phyloP scores from a whole-genome alignment of 805 yeast species.

The Ascoidea rubescens region DNA sequence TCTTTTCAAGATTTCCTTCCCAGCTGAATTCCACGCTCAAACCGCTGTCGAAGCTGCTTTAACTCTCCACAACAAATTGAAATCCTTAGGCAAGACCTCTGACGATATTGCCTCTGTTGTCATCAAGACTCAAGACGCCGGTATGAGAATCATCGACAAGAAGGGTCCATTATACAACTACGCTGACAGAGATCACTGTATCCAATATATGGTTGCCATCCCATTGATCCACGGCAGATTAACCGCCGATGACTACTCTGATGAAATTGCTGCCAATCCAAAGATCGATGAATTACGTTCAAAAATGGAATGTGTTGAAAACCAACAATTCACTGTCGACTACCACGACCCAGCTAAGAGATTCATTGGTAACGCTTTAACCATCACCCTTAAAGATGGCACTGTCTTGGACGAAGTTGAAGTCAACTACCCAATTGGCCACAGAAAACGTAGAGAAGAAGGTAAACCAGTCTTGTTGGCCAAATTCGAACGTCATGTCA shows the following conservation, averaged over 20 bases:
- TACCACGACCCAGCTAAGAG: slow-evolving; percentile 45
- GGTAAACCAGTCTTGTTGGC: slow-evolving; percentile 39
- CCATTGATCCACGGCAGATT: slow-evolving; percentile 41
- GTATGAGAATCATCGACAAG: slow-evolving; percentile 45
- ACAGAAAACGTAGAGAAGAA: slow-evolving; percentile 41
- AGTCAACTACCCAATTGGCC: slow-evolving; percentile 47
- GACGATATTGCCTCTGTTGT: slow-evolving; percentile 34
- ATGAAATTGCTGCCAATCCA: slow-evolving; percentile 34
- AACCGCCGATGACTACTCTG: slow-evolving; percentile 45
- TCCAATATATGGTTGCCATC: slow-evolving; percentile 48
- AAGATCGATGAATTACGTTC: slow-evolving; percentile 36
- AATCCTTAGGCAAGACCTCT: slow-evolving; percentile 25
- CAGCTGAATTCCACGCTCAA: slow-evolving; percentile 56
- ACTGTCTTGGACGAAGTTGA: slow-evolving; percentile 35
- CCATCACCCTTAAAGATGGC: slow-evolving; percentile 39
- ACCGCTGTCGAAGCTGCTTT: slow-evolving; percentile 50
- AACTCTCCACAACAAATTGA: slow-evolving; percentile 24
- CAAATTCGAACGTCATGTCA: slow-evolving; percentile 38
- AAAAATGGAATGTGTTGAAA: slow-evolving; percentile 42
- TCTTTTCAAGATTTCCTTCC: slow-evolving; percentile 45
- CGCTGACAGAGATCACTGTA: slow-evolving; percentile 54
- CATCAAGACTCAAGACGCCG: slow-evolving; percentile 48
- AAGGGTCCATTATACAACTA: slow-evolving; percentile 46
- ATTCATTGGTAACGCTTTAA: slow-evolving; percentile 40
- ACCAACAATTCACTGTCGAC: slow-evolving; percentile 31